Percentiles rank a stretch among this genome's conserved stretches.
phyloP scores from a whole-genome alignment of 495 filamentous ascomycete genomes.

The Neurospora discreta region DNA sequence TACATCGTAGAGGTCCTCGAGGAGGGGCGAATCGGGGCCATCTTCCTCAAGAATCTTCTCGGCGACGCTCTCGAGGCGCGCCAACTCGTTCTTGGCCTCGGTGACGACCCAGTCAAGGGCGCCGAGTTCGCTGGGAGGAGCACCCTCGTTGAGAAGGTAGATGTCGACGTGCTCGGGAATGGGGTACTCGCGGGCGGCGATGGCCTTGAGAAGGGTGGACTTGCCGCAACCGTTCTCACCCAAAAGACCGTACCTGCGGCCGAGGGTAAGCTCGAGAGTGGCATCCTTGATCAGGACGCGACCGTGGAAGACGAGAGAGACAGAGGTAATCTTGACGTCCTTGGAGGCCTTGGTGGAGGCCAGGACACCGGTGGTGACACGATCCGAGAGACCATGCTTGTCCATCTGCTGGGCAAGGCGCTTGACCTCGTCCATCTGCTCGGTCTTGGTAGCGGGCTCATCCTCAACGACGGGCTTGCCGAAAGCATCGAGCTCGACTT shows the following conservation, averaged over 20 bases:
- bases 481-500: slow-evolving; percentile 49
- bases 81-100: slow-evolving; percentile 91
- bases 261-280: slow-evolving; percentile 85
- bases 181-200: slow-evolving; percentile 85
- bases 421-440: slow-evolving; percentile 71
- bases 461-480: slow-evolving; percentile 48
- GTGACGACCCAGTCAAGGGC: slow-evolving; percentile 94
- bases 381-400: slow-evolving; percentile 89
- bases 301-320: slow-evolving; percentile 92
- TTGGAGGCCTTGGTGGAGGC: slow-evolving; percentile 71
- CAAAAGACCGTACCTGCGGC: slow-evolving; percentile 84
- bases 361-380: slow-evolving; percentile 95
- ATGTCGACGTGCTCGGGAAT: slow-evolving; percentile 97
- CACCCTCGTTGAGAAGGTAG: slow-evolving; percentile 96
- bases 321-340: slow-evolving; percentile 93
- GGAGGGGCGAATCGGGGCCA: slow-evolving; percentile 79
- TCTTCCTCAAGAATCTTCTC: slow-evolving; percentile 86
- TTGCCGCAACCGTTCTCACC: slow-evolving; percentile 99
- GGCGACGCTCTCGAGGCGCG: slow-evolving; percentile 72
- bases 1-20: slow-evolving; percentile 96
- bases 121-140: slow-evolving; percentile 77
- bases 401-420: slow-evolving; percentile 71
- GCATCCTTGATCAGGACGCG: slow-evolving; percentile 90
- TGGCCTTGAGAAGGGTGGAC: slow-evolving; percentile 90
- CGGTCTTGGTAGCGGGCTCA: slow-evolving; percentile 55